These are phyloP conservation scores for Malus domestica DNA, from an alignment of 306 rosid species.

Conservation along the genomic window ASM211411v1 NC_041805.1:9582001-9582500, in stretches of 20 bases:
- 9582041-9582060: too few relatives aligned
- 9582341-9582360: slow-evolving; percentile 55
- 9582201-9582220: background rate
- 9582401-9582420: slow-evolving; percentile 38
- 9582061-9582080: too few relatives aligned
- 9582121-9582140: slow-evolving; percentile 22
- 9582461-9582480: too few relatives aligned
- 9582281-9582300: background rate
- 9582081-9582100: too few relatives aligned
- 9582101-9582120: slow-evolving; percentile 33
- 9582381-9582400: slow-evolving; percentile 81
- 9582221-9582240: background rate
- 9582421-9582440: too few relatives aligned
- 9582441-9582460: too few relatives aligned
- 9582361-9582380: slow-evolving; percentile 56
- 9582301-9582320: background rate
- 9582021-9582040: too few relatives aligned
- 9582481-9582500: too few relatives aligned
- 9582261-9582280: background rate
- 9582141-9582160: background rate
- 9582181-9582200: background rate
- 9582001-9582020: background rate
- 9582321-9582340: slow-evolving; percentile 28
- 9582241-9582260: background rate
- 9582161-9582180: background rate